Evolutionary conservation across 129 eudicot species (phyloP), one percentile per base, ranked within the genome.

Genomic region (Flaveria sonorensis): DNA sequence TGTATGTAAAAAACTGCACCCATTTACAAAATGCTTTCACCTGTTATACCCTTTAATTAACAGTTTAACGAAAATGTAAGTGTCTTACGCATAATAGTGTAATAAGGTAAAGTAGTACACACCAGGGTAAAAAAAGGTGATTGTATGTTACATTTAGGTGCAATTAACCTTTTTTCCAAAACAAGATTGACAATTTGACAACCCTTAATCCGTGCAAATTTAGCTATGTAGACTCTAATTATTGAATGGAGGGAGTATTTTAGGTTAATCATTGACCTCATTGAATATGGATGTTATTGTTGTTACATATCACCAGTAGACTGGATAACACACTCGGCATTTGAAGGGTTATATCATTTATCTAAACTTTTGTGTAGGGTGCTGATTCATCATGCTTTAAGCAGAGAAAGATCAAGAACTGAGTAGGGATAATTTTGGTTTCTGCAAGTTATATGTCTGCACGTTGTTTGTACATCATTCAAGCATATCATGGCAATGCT

Each of bases 401-500:
- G 28, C 81, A 77, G 87, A 74, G 47, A 50, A 64, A 73, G 81
- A 59, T 24, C 72, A 11, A 45, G 61, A 39, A 64, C 30, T 53
- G 10, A 14, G 50, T 83, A 83, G 76, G 76, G 28, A 64, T 12
- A 30, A 23, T 63, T 24, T 70, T 14, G 67, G 66, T 56, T 47
- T 82, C 73, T 50, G 80, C 71, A 57, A 76, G 57, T 79, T 86
- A 56, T 79, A 74, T 83, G 86, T 67, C 51, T 66, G 68, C 55
- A 2, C 9, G 53, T 68, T 23, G 51, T 19, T 59, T 48, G 70
- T 53, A 56, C 32, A 64, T 57, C 71, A 68, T 32, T 66, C 73
- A 67, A 72, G 24, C 69, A 81, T n/a, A 59, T 72, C 76, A 72
- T 82, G 89, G 85, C 89, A 61, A 77, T 80, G 62, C 75, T 83